Base-by-base conservation (phyloP, 192 early-diverging fungal species). In the Geranomyces variabilis region DNA sequence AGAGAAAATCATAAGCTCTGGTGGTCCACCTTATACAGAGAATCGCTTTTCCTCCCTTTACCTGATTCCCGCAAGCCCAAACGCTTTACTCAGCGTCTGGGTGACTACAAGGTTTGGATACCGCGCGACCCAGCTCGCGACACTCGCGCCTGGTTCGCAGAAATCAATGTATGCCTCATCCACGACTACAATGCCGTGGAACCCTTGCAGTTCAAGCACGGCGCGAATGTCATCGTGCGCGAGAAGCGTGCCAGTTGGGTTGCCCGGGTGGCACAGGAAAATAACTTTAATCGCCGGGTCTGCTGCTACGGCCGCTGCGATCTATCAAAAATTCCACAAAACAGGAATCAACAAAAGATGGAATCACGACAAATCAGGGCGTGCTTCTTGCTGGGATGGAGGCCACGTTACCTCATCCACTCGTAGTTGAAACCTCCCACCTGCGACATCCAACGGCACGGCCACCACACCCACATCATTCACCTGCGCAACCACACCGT, bases 151-250 rank as follows among this genome's bases (percentile, higher is more conserved):
- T 31, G 83, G 81, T 10, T 78, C 81, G 64, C 91, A 86, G 84
- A 99, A 99, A 79, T 99, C 98, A 28, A 98, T 89, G 77, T 99
- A 98, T 2, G 98, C 98, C 78, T 99, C 98, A 83, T 99, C 98
- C 0, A 99, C 90, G 13, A 92, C 92, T 4, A 99, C 94, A n/a
- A 99, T 71, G 3, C 96, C 96, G 22, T 83, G 84, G 77, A 84
- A 94, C 10, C 33, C 58, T 43, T 82, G 79, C 73, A 84, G 83
- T 24, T 92, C 86, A 8, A 96, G 77, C 7, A 96, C 75, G 19
- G 77, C 70, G 31, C 76, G 63, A 43, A 96, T 90, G 51, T 91
- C 91, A 13, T 81, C 82, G 63, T 91, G 83, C 30, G 69, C 69
- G 56, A 99, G 79, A 15, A 82, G 76, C 19, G 95, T 95, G 34